Conservation (phyloP, 2,329 filamentous ascomycete genomes). For the Teratosphaeria viscida region DNA sequence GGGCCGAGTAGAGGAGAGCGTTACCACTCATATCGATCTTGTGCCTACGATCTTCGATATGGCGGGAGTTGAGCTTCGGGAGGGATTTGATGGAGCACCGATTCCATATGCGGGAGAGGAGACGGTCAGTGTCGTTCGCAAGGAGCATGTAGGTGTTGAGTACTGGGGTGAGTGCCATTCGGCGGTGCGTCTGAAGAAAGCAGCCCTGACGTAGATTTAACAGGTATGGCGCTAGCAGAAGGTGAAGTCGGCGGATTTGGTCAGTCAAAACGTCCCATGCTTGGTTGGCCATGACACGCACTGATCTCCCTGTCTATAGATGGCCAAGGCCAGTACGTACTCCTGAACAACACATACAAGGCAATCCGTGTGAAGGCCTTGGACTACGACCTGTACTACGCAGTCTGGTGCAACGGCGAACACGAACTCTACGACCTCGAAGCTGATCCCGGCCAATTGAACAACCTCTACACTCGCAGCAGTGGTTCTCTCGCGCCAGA, state of each 20-base stretch:
- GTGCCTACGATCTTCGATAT: constrained; percentile 29
- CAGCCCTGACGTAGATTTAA: neutral
- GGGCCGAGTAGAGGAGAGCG: constrained; percentile 21
- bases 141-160: constrained; percentile 32
- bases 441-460: constrained; percentile 15
- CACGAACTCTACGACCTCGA: constrained; percentile 51
- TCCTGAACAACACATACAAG: constrained; percentile 22
- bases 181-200: neutral
- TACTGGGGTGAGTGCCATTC: constrained; percentile 26
- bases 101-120: constrained; percentile 22
- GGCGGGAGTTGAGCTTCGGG: constrained; percentile 20
- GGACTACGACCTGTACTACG: constrained; percentile 52
- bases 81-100: constrained; percentile 26
- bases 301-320: neutral
- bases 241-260: constrained; percentile 19
- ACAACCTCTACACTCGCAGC: constrained; percentile 11
- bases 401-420: constrained; percentile 59
- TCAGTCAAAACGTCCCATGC: constrained; percentile 4
- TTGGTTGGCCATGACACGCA: neutral
- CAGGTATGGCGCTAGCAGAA: constrained; percentile 24
- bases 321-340: neutral
- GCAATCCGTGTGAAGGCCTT: constrained; percentile 14
- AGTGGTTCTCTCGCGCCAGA: neutral
- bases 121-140: constrained; percentile 3
- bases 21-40: constrained; percentile 31